phyloP scores from a whole-genome alignment of 1,284 basidiomycete species.

The Ceratobasidium sp. region DNA sequence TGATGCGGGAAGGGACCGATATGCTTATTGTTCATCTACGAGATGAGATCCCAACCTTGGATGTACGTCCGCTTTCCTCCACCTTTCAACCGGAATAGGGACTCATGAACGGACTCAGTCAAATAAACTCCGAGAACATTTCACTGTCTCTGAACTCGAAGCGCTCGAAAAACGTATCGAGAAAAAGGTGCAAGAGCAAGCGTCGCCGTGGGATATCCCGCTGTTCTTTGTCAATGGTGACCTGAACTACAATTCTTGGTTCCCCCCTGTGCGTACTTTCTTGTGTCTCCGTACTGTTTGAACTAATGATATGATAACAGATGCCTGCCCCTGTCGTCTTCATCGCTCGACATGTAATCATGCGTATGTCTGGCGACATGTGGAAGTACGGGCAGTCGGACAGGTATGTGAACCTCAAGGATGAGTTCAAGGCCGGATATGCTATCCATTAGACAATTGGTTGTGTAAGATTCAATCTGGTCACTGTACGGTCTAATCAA shows the following conservation, averaged over 20 bases:
- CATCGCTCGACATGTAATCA: constrained; percentile 8
- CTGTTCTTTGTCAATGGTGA: constrained; percentile 8
- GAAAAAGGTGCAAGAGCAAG: constrained; percentile 2
- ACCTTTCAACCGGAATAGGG: not conserved
- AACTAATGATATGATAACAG: not conserved
- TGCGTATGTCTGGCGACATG: constrained; percentile 7
- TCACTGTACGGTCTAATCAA: too few relatives aligned
- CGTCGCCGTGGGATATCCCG: constrained; percentile 1
- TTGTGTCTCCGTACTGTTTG: too few relatives aligned
- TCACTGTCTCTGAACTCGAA: constrained; percentile 11
- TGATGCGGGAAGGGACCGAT: constrained; percentile 11
- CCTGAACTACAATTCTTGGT: constrained; percentile 18
- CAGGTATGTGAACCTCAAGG: constrained; percentile 1
- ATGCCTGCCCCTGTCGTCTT: constrained; percentile 3
- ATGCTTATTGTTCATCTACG: not conserved
- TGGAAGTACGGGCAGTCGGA: constrained; percentile 35
- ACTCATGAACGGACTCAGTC: not conserved
- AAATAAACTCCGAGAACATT: not conserved
- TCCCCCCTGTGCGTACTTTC: constrained; percentile 19
- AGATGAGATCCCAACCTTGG: constrained; percentile 10
- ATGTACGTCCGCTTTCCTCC: not conserved
- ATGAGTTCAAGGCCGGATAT: constrained; percentile 26
- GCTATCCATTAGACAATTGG: not conserved
- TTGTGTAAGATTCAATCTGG: not conserved
- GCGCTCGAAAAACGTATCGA: not conserved